Conservation (phyloP, 2,329 filamentous ascomycete genomes). For the Zymoseptoria passerinii region DNA sequence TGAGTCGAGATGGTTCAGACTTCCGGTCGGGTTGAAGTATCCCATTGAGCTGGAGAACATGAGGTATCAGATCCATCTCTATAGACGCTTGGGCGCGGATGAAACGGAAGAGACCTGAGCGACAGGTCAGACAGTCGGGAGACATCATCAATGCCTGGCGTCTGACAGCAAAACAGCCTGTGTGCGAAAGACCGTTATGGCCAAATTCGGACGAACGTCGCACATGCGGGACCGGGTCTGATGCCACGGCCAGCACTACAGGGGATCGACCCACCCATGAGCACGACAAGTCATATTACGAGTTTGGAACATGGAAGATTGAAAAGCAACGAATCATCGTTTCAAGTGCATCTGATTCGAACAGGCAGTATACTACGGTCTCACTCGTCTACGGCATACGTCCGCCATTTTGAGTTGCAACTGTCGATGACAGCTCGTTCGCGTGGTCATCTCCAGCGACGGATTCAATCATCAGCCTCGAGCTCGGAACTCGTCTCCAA, state of each 20-base stretch:
- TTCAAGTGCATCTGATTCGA: not conserved
- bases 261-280: no score
- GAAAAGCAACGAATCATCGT: not conserved
- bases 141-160: not conserved
- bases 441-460: not conserved
- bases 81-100: conserved; percentile 34
- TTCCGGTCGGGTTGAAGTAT: conserved; percentile 58
- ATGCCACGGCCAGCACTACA: no score
- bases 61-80: conserved; percentile 88
- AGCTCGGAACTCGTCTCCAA: not conserved
- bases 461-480: not conserved
- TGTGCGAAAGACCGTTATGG: not conserved
- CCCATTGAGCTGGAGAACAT: conserved; percentile 86
- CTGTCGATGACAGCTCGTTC: not conserved
- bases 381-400: not conserved
- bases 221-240: no score
- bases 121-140: not conserved
- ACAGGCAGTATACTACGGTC: not conserved
- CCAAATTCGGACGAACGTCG: no score
- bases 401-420: not conserved
- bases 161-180: not conserved
- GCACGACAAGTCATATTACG: not conserved
- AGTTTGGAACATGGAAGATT: not conserved
- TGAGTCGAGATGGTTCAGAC: conserved; percentile 78
- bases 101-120: not conserved